A percentile compares a stretch with the other conserved stretches of the same genome.
Evolutionary conservation across 345 rosid genomes (phyloP).

Genomic region (Aethionema arabicum): DNA sequence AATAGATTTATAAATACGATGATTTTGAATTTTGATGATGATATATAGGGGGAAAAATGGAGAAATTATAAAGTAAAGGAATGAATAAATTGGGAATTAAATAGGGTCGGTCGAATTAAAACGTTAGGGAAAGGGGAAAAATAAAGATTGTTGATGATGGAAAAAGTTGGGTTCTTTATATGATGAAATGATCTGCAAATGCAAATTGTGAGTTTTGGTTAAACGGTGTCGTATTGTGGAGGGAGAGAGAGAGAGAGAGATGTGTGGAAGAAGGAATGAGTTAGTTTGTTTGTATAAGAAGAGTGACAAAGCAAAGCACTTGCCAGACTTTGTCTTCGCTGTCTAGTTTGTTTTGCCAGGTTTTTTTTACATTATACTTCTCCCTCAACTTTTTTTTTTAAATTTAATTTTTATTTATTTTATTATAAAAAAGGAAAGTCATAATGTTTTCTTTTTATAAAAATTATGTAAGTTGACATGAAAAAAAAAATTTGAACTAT

Average conservation of each 20-base stretch:
- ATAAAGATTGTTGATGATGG: slow-evolving; percentile 33
- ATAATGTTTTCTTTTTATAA: neutral
- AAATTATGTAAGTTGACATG: neutral
- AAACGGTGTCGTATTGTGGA: slow-evolving; percentile 27
- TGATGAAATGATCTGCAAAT: slow-evolving; percentile 20
- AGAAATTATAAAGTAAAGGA: slow-evolving; percentile 1
- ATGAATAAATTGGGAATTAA: slow-evolving; percentile 20
- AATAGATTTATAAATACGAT: slow-evolving; percentile 5
- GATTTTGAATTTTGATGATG: slow-evolving; percentile 23
- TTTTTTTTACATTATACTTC: slow-evolving; percentile 27
- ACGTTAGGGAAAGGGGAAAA: slow-evolving; percentile 30
- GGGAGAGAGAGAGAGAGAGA: neutral
- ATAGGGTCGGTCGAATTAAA: slow-evolving; percentile 30
- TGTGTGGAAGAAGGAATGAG: slow-evolving; percentile 19
- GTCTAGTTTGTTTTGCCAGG: slow-evolving; percentile 36
- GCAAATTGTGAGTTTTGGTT: slow-evolving; percentile 21
- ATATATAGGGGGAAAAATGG: slow-evolving; percentile 16
- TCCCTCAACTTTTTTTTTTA: slow-evolving; percentile 36
- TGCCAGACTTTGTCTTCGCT: slow-evolving; percentile 34
- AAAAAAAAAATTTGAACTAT: too few species aligned
- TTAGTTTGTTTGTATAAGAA: slow-evolving; percentile 32
- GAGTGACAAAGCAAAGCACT: slow-evolving; percentile 38
- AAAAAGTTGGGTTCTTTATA: slow-evolving; percentile 38
- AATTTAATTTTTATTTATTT: slow-evolving; percentile 22
- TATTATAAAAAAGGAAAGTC: neutral